These are phyloP conservation scores for Parietaria judaica DNA, from an alignment of 306 rosid species.

Conservation along the genomic window DNA sequence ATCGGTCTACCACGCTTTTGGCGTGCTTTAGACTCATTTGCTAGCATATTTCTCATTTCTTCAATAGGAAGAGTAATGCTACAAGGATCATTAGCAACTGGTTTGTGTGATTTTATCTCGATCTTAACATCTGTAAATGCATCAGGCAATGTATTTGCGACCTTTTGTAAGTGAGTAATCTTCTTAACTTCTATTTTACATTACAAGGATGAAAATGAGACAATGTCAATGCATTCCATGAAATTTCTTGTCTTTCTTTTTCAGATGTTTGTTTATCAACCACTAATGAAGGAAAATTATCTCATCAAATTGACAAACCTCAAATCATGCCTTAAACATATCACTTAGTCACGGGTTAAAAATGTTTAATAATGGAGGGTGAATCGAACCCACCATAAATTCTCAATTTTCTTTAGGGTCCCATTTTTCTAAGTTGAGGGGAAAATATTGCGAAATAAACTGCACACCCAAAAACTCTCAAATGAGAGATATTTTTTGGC, in stretches of 20 bases:
- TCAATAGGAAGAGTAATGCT: not conserved
- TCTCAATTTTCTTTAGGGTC: no score
- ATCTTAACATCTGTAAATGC: not conserved
- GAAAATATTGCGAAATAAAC: not conserved
- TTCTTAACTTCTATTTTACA: no score
- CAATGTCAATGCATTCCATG: no score
- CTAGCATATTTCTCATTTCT: not conserved
- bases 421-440: no score
- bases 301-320: not conserved
- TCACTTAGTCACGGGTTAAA: not conserved
- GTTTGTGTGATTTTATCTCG: not conserved
- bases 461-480: not conserved
- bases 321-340: not conserved
- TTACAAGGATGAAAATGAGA: no score
- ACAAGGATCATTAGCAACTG: not conserved
- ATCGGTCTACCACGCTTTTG: not conserved
- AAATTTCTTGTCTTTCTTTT: not conserved
- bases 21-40: conserved; percentile 6
- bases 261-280: not conserved
- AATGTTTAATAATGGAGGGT: no score
- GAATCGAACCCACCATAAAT: no score
- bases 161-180: no score
- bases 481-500: no score
- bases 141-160: conserved; percentile 7
- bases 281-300: not conserved